Conservation (phyloP, 345 rosid species). For the Excoecaria agallocha region DNA sequence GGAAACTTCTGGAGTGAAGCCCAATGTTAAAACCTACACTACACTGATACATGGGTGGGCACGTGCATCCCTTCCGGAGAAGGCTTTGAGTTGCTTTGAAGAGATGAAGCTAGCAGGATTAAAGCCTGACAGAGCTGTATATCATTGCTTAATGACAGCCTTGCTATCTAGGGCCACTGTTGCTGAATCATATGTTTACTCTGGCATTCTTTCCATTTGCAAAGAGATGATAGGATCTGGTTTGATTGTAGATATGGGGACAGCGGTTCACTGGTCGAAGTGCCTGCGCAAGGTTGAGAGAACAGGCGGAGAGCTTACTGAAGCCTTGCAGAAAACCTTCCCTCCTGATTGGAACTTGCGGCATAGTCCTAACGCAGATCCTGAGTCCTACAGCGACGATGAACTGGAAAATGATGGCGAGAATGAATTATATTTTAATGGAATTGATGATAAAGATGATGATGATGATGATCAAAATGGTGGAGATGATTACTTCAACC, state of each 20-base stretch:
- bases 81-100: slow-evolving; percentile 76
- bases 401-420: slow-evolving; percentile 24
- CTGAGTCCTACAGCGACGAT: slow-evolving; percentile 38
- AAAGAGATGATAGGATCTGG: slow-evolving; percentile 74
- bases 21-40: slow-evolving; percentile 88
- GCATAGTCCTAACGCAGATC: slow-evolving; percentile 31
- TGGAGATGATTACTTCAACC: slow-evolving; percentile 26
- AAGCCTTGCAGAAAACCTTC: slow-evolving; percentile 86
- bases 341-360: slow-evolving; percentile 83
- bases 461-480: slow-evolving; percentile 22
- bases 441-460: slow-evolving; percentile 19
- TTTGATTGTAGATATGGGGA: slow-evolving; percentile 85
- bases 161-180: slow-evolving; percentile 77
- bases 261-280: slow-evolving; percentile 91
- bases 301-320: slow-evolving; percentile 86
- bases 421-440: slow-evolving; percentile 6
- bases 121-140: slow-evolving; percentile 84
- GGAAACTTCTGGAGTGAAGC: slow-evolving; percentile 61
- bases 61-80: slow-evolving; percentile 86
- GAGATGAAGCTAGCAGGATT: slow-evolving; percentile 74
- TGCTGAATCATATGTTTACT: slow-evolving; percentile 67
- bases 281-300: slow-evolving; percentile 79
- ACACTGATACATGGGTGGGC: slow-evolving; percentile 95
- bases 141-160: slow-evolving; percentile 86
- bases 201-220: slow-evolving; percentile 55